phyloP scores from a whole-genome alignment of 2,329 filamentous ascomycete species.

The Xylariaceae sp. region DNA sequence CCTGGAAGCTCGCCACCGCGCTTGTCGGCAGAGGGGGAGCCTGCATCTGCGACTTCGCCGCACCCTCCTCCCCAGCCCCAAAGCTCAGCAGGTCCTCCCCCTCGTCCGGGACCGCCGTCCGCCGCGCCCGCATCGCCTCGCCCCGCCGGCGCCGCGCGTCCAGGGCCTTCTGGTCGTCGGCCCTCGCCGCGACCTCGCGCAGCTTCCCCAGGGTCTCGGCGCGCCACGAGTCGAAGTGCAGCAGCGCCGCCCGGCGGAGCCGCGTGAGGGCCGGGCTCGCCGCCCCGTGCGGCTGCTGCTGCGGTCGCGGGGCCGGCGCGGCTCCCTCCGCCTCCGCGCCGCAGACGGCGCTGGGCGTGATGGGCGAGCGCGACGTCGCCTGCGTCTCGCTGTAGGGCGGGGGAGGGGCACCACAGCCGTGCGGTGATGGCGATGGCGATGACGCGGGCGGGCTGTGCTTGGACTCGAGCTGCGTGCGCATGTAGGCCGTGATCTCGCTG shows the following conservation, averaged over 20 bases:
- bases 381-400: constrained; percentile 16
- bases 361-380: constrained; percentile 11
- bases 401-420: constrained; percentile 2
- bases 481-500: constrained; percentile 47
- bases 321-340: constrained; percentile 1
- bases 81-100: constrained; percentile 37
- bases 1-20: constrained; percentile 41
- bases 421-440: constrained; percentile 1
- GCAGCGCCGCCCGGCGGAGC: constrained; percentile 52
- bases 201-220: constrained; percentile 65
- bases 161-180: constrained; percentile 43
- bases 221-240: constrained; percentile 75
- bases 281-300: not conserved
- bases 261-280: constrained; percentile 27
- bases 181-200: constrained; percentile 58
- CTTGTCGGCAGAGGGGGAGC: no score
- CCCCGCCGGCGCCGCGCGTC: constrained; percentile 42
- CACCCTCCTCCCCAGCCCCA: constrained; percentile 29
- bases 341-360: constrained; percentile 13
- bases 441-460: constrained; percentile 12
- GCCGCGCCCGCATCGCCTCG: constrained; percentile 36
- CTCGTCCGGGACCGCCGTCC: constrained; percentile 25
- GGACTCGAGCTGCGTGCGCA: constrained; percentile 47
- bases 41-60: no score
- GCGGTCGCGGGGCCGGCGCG: constrained; percentile 1